Base-by-base conservation (phyloP, 345 rosid genomes). In the Brassica carinata region DNA sequence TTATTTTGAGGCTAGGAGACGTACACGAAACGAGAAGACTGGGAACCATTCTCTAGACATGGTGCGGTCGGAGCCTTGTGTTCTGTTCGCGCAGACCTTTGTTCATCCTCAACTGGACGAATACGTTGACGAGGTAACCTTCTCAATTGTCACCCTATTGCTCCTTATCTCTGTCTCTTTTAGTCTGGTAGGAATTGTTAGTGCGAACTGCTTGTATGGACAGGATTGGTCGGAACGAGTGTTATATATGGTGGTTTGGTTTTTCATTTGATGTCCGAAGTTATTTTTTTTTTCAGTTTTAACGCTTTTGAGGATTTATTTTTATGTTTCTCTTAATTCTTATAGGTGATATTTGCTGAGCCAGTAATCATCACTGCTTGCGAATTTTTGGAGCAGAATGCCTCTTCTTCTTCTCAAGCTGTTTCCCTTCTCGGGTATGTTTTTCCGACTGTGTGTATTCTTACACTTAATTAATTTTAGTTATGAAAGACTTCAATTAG, bases 31-130 rank as follows among this genome's bases (percentile, higher is more conserved):
- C 59, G 19, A 36, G n/a, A 71, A 67, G 34, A 34, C 66, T 8
- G 17, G 33, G 43, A 7, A n/a, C 34, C 45, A 33, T 79, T 53
- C 11, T 68, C 69, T 40, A 66, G 74, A 34, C 58, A 91, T 95
- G 98, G 97, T 94, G 63, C 89, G 98, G 72, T 93, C 99, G 17
- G 98, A 93, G 79, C 94, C 99, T 30, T 91, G 91, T 85, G 94
- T 96, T 78, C 81, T 96, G 80, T 96, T 93, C 81, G 84, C 98
- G 40, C 99, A 92, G 88, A 92, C 93, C 71, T 96, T 96, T 84
- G 93, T 88, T 78, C 99, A 96, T 78, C 90, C 98, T 51, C 96
- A 93, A 34, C 87, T 96, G 81, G 98, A 96, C 77, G 98, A 96
- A 83, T 93, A 96, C 81, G 98, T 96, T 26, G 99, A 93, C 77